Base-by-base conservation (phyloP, 495 filamentous ascomycete species). In the Hypoxylon lienhwacheense region DNA sequence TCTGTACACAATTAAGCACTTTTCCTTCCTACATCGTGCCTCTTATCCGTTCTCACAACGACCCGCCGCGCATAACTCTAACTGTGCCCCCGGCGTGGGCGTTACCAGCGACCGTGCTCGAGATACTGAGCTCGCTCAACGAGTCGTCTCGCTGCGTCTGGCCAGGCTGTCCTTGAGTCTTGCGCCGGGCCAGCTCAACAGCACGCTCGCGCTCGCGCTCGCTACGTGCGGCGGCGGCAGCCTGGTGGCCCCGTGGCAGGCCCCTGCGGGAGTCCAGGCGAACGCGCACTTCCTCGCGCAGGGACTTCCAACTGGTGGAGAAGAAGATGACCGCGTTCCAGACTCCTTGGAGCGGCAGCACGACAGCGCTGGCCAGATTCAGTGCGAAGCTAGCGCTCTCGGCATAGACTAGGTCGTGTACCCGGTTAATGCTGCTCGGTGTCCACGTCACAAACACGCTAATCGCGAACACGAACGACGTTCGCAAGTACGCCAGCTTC, bases 321-420 rank as follows among this genome's bases (percentile, higher is more conserved):
- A 85, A 74, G 67, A 90, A 95, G 35, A 95, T 89, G 15, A 90
- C 68, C 16, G 84, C 81, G 61, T 93, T 95, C 86, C 88, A 91
- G 45, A 92, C 84, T 7, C 90, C 90, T 64, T 95, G 90, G 0
- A 90, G 68, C 0, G 90, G 89, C n/a, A 95, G 73, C 0, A 95
- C 88, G 24, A 90, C 73, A 1, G 85, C 81, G 8, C 85, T 83
- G 2, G 79, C 77, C 26, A 89, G 79, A 60, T 90, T 88, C 14
- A 95, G 77, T 3, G 70, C 74, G 62, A 86, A 95, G 53, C 73
- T 80, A 24, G 80, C 73, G 2, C 72, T 49, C 7, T 75, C 59
- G 0, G 85, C 85, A 56, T 82, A 67, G 2, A 77, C 69, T 6
- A 92, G 70, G n/a, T 78, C 76, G 64, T 90, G 87, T 14, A 90